These are phyloP conservation scores for Coemansia sp. DNA, from an alignment of 371 early-diverging fungal species.

Conservation along the genomic window DNA sequence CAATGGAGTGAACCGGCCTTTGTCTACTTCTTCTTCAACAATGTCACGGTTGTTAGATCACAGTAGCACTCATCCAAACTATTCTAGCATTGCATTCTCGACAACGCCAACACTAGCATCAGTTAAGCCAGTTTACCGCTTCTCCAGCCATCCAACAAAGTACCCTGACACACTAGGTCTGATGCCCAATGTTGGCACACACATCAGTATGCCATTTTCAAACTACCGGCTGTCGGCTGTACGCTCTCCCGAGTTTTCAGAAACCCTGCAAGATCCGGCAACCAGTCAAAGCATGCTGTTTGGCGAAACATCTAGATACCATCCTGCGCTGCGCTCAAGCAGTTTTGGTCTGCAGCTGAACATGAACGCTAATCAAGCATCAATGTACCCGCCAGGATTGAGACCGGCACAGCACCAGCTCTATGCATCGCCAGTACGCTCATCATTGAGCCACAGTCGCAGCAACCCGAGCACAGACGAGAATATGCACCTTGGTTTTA, in stretches of 20 bases:
- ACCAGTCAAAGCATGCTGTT: background rate
- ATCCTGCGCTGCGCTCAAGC: conserved; percentile 24
- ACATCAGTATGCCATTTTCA: conserved; percentile 12
- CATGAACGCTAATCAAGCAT: background rate
- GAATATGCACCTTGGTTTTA: background rate
- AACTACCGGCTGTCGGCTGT: conserved; percentile 29
- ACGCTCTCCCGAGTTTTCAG: conserved; percentile 4
- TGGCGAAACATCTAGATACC: conserved; percentile 8
- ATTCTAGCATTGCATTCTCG: conserved; percentile 11
- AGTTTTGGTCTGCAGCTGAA: background rate
- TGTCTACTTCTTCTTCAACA: conserved; percentile 6
- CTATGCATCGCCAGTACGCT: background rate
- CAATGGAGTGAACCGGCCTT: conserved; percentile 13
- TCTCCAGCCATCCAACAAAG: conserved; percentile 9
- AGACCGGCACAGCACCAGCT: background rate
- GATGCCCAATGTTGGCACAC: background rate
- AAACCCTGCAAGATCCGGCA: background rate
- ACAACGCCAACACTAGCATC: conserved; percentile 7
- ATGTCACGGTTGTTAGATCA: conserved; percentile 2
- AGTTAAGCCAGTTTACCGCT: conserved; percentile 2
- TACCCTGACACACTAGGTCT: background rate
- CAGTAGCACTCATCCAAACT: background rate
- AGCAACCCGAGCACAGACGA: background rate
- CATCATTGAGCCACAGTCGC: background rate
- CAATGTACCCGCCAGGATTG: background rate